phyloP scores from a whole-genome alignment of 2,329 filamentous ascomycete genomes.

The Dendrostoma leiphaemia region DNA sequence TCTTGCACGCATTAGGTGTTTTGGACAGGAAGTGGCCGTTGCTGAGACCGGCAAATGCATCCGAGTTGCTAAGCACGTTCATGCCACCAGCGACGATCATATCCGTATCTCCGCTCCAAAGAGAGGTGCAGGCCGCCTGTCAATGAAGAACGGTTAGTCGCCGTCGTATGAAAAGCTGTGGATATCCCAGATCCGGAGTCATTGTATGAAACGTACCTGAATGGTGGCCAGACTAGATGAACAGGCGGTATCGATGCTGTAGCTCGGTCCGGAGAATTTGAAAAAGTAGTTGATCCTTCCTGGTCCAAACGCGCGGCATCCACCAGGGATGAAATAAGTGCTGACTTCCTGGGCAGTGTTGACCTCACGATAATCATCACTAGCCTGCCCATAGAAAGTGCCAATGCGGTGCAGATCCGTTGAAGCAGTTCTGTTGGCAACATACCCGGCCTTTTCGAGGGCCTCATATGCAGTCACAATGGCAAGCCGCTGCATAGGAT shows the following conservation, averaged over 20 bases:
- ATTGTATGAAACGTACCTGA: background rate
- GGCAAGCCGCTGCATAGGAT: constrained; percentile 64
- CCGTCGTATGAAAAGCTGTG: background rate
- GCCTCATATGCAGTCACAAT: constrained; percentile 67
- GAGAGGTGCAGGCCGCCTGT: constrained; percentile 60
- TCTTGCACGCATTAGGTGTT: constrained; percentile 32
- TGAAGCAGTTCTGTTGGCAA: constrained; percentile 61
- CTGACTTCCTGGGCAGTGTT: constrained; percentile 66
- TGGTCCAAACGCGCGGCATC: constrained; percentile 46
- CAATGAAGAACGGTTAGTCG: constrained; percentile 38
- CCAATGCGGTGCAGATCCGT: constrained; percentile 53
- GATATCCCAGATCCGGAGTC: too few relatives aligned
- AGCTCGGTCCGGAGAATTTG: constrained; percentile 36
- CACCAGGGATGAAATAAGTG: constrained; percentile 52
- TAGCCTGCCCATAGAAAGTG: constrained; percentile 73
- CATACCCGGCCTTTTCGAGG: constrained; percentile 64
- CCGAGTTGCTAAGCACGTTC: constrained; percentile 65
- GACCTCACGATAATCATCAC: constrained; percentile 74
- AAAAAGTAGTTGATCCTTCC: constrained; percentile 46
- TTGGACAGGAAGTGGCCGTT: constrained; percentile 62
- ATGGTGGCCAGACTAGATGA: constrained; percentile 30
- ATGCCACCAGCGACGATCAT: constrained; percentile 64
- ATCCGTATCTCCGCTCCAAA: constrained; percentile 64
- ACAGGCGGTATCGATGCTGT: constrained; percentile 39
- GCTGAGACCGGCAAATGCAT: constrained; percentile 63